Conservation (phyloP, 805 yeast genomes). For the Saturnispora gosingensis region DNA sequence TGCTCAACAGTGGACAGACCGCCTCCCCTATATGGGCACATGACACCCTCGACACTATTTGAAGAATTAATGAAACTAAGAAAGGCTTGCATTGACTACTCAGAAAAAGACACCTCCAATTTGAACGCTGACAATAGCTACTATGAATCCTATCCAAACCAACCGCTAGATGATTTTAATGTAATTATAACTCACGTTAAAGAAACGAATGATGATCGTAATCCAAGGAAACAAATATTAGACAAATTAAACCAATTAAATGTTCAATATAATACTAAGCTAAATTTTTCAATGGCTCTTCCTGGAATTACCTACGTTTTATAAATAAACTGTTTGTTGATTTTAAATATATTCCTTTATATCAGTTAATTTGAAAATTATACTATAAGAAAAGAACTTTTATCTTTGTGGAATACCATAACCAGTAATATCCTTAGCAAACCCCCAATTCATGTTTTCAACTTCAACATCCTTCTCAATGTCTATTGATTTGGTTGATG, state of each 20-base stretch:
- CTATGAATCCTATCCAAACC: slow-evolving; percentile 14
- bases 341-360: background rate
- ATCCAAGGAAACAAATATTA: slow-evolving; percentile 52
- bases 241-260: slow-evolving; percentile 38
- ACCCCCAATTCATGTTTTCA: slow-evolving; percentile 78
- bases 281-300: slow-evolving; percentile 42
- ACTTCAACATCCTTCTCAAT: slow-evolving; percentile 47
- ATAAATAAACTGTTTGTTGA: background rate
- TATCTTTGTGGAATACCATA: slow-evolving; percentile 49
- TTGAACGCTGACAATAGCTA: background rate
- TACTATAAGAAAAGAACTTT: background rate
- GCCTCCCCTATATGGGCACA: slow-evolving; percentile 64
- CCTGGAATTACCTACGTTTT: slow-evolving; percentile 39
- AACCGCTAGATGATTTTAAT: slow-evolving; percentile 35
- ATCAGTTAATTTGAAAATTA: background rate
- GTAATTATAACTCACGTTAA: slow-evolving; percentile 48
- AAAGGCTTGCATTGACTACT: slow-evolving; percentile 16
- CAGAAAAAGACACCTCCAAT: background rate
- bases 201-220: slow-evolving; percentile 31
- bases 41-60: slow-evolving; percentile 58
- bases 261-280: slow-evolving; percentile 29
- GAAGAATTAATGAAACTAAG: slow-evolving; percentile 38
- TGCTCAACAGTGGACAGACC: slow-evolving; percentile 54
- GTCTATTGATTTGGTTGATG: slow-evolving; percentile 52
- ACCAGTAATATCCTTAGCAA: slow-evolving; percentile 82